phyloP scores from a whole-genome alignment of 2,329 filamentous ascomycete genomes.

The Venturia nashicola region DNA sequence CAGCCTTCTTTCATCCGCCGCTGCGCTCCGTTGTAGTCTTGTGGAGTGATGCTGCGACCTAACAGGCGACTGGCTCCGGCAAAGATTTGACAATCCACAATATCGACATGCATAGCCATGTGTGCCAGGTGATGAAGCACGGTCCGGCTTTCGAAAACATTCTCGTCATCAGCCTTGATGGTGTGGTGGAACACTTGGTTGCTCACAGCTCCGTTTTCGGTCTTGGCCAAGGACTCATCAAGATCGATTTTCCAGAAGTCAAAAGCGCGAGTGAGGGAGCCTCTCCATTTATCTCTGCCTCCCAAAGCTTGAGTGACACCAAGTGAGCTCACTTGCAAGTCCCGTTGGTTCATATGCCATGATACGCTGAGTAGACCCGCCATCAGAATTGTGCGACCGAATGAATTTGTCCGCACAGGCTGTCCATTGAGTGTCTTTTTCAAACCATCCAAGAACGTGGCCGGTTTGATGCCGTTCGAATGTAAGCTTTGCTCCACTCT shows the following conservation, averaged over 20 bases:
- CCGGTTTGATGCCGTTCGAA: conserved; percentile 70
- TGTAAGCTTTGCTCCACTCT: conserved; percentile 70
- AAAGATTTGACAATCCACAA: conserved; percentile 95
- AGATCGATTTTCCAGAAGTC: conserved; percentile 92
- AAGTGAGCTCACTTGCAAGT: conserved; percentile 80
- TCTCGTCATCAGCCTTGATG: conserved; percentile 41
- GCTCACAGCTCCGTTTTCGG: conserved; percentile 21
- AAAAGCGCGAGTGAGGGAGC: conserved; percentile 73
- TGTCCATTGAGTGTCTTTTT: conserved; percentile 82
- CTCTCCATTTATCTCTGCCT: conserved; percentile 82
- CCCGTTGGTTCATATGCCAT: conserved; percentile 96
- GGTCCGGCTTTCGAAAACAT: conserved; percentile 75
- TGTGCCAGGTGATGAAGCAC: conserved; percentile 89
- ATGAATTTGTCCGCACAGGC: conserved; percentile 79
- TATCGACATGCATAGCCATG: conserved; percentile 95
- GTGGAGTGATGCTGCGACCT: conserved; percentile 69
- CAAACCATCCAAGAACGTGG: conserved; percentile 80
- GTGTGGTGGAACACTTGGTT: conserved; percentile 21
- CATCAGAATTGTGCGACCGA: conserved; percentile 89
- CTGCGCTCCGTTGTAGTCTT: conserved; percentile 69
- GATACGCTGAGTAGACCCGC: conserved; percentile 84
- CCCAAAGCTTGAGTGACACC: conserved; percentile 71
- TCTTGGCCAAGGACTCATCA: conserved; percentile 62
- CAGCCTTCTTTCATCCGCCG: conserved; percentile 78
- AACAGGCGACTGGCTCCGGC: conserved; percentile 76